Percentiles rank a stretch among this genome's conserved stretches.
These are phyloP conservation scores for Coprinopsis sp. DNA, from an alignment of 768 basidiomycete species.

Conservation along the genomic window DNA sequence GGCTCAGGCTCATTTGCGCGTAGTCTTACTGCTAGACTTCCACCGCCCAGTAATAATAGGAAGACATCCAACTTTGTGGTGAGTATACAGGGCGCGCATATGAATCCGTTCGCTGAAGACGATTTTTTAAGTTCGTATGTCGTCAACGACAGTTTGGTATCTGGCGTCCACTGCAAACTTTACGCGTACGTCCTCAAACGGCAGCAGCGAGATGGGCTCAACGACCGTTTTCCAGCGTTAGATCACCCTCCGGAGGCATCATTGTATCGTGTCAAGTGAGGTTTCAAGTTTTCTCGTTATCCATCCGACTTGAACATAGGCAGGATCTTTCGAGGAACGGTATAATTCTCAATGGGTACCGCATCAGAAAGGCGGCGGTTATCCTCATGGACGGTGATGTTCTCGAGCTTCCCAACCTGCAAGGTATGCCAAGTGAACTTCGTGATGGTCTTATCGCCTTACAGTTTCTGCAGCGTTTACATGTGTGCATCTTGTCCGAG, in stretches of 20 bases:
- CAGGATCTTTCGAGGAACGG: constrained; percentile 81
- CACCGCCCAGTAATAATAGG: constrained; percentile 66
- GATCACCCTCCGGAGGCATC: constrained; percentile 63
- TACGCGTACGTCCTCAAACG: constrained; percentile 54
- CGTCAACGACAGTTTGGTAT: constrained; percentile 57
- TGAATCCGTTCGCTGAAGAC: constrained; percentile 3
- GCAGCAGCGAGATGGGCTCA: not conserved
- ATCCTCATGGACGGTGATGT: constrained; percentile 77
- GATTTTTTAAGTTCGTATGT: constrained; percentile 52
- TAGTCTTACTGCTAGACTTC: constrained; percentile 46
- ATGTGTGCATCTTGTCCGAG: constrained; percentile 55
- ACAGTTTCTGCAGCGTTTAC: constrained; percentile 48
- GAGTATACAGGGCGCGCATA: not conserved
- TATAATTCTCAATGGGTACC: constrained; percentile 62
- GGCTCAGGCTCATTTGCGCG: not conserved
- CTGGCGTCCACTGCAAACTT: constrained; percentile 70
- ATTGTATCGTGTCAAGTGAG: constrained; percentile 76
- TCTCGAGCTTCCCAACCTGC: constrained; percentile 62
- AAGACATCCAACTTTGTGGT: constrained; percentile 69
- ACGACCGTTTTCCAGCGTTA: constrained; percentile 42
- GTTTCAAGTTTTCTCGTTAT: not conserved
- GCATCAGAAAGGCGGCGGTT: constrained; percentile 59
- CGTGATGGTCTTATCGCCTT: not conserved
- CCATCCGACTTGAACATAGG: not conserved
- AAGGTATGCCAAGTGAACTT: constrained; percentile 35